Base-by-base conservation (phyloP, 2,329 filamentous ascomycete genomes). In the Fusarium sp. region DNA sequence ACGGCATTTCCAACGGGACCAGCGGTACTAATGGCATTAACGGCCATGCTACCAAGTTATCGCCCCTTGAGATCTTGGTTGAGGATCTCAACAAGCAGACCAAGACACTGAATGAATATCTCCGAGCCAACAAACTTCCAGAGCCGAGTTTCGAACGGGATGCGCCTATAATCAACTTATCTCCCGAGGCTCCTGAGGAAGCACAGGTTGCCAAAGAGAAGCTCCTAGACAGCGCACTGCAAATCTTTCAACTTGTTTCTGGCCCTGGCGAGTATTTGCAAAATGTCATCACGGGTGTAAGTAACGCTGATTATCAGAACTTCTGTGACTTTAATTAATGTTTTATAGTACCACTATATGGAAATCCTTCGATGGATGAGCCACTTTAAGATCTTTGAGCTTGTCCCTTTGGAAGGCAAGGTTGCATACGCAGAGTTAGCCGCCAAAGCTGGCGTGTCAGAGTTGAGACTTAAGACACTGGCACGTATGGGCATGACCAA, bases 291-390 rank as follows among this genome's bases (percentile, higher is more conserved):
- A 55, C 35, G 13, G 51, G 51, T 11, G 51, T 55, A 14, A 25
- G 51, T 31, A 9, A 0, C 4, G 1, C 1, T n/a, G n/a, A n/a
- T n/a, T n/a, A n/a, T n/a, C n/a, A n/a, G n/a, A n/a, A n/a, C n/a
- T n/a, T n/a, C n/a, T 6, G 0, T 18, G 8, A 9, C 11, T 23
- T 15, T 18, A 0, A 13, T 1, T 54, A 1, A 54, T 33, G 1
- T 0, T 11, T 17, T 17, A 0, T 13, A 54, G 51, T 49, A 31
- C 1, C 42, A 49, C 11, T 49, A 55, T 9, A 55, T 55, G 51
- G 51, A 55, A 0, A 55, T 55, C 4, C 15, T 55, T 0, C 51
- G 51, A 29, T 55, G 51, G 51, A 55, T 55, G 51, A 49, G 51
- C 25, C 42, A 55, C 1, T 55, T 55, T 15, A 49, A 55, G 11